Conservation (phyloP, 177 flowering plant species). For the Vitis hybrid region DNA sequence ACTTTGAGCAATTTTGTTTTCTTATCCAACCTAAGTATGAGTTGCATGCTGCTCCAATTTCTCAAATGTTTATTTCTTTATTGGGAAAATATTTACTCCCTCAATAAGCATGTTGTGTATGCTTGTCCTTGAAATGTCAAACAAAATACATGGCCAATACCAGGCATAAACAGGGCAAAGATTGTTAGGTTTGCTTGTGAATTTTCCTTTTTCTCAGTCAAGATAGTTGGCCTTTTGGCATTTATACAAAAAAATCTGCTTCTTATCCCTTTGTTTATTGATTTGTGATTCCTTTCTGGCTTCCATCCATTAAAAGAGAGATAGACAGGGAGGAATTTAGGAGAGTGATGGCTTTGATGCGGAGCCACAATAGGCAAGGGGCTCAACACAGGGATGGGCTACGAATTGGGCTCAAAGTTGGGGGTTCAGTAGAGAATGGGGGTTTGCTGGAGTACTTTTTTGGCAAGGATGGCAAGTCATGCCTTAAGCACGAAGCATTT, state of each 20-base stretch:
- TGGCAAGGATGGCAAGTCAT: constrained; percentile 67
- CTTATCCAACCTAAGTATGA: no score
- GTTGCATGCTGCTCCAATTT: no score
- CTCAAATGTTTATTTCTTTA: no score
- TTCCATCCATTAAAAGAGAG: constrained; percentile 37
- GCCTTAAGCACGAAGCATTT: constrained; percentile 61
- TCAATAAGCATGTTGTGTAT: no score
- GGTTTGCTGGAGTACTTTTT: constrained; percentile 82
- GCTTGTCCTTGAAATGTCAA: no score
- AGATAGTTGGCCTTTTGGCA: no score
- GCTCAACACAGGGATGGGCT: constrained; percentile 63
- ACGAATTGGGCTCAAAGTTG: constrained; percentile 45
- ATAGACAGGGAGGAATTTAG: constrained; percentile 81
- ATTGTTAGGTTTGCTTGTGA: no score
- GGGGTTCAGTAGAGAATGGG: constrained; percentile 69
- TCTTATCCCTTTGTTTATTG: background rate
- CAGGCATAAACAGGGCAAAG: no score
- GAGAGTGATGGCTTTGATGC: constrained; percentile 87
- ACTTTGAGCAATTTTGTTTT: no score
- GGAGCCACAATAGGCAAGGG: constrained; percentile 69
- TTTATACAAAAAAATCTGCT: background rate
- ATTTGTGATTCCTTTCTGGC: background rate
- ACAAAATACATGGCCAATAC: no score
- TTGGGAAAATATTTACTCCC: no score
- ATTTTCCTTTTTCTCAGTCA: no score